phyloP scores from a whole-genome alignment of 352 stramenopile genomes.

The Aphanomyces euteiches region DNA sequence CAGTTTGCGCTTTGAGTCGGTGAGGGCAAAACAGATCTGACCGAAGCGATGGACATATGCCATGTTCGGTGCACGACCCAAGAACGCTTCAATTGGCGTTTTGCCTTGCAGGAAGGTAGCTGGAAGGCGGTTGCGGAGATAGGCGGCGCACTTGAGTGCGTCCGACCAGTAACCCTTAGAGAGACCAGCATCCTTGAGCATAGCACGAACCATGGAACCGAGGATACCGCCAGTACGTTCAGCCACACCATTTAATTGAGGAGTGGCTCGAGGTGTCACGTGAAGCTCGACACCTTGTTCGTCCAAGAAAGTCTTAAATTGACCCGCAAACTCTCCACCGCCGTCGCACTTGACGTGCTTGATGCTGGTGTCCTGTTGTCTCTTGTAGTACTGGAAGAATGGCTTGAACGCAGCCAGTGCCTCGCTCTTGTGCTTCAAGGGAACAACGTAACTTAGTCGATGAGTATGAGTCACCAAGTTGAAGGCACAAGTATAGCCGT shows the following conservation, averaged over 20 bases:
- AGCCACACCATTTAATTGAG: constrained; percentile 8
- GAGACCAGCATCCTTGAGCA: constrained; percentile 12
- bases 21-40: constrained; percentile 11
- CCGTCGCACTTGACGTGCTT: constrained; percentile 14
- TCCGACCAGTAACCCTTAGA: constrained; percentile 5
- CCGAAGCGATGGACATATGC: not conserved
- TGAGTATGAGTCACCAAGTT: constrained; percentile 3
- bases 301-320: not conserved
- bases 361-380: constrained; percentile 1
- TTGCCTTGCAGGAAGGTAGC: not conserved
- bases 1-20: not conserved
- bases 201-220: not conserved
- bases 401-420: not conserved
- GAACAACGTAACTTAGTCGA: constrained; percentile 1
- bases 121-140: constrained; percentile 1
- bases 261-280: not conserved
- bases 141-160: constrained; percentile 1
- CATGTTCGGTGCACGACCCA: not conserved
- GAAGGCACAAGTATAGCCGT: constrained; percentile 1
- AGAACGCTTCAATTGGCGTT: constrained; percentile 4
- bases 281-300: constrained; percentile 5
- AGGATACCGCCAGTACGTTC: constrained; percentile 17
- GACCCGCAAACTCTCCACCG: constrained; percentile 19
- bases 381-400: constrained; percentile 14
- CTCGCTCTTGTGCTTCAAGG: constrained; percentile 1